Conservation (phyloP, 2,329 filamentous ascomycete species). For the Alternaria sp. region DNA sequence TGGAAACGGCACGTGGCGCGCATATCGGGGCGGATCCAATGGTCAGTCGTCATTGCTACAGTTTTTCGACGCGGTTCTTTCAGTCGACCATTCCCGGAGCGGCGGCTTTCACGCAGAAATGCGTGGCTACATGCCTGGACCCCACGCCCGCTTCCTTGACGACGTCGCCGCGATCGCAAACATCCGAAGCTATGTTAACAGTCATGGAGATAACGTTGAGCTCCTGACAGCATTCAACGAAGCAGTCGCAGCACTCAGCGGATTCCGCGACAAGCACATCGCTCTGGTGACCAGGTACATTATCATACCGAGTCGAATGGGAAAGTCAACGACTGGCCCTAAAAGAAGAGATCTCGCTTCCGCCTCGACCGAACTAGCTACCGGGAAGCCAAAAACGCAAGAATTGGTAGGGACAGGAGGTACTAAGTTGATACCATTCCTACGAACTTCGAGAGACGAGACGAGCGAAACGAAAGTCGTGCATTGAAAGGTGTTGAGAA, state of each 20-base stretch:
- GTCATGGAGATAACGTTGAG: slow-evolving; percentile 34
- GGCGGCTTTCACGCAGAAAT: slow-evolving; percentile 55
- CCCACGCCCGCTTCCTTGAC: slow-evolving; percentile 61
- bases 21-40: slow-evolving; percentile 64
- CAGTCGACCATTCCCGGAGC: slow-evolving; percentile 58
- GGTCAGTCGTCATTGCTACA: slow-evolving; percentile 65
- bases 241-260: slow-evolving; percentile 56
- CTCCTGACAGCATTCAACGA: slow-evolving; percentile 58
- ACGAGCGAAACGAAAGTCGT: slow-evolving; percentile 54
- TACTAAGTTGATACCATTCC: slow-evolving; percentile 62
- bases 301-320: slow-evolving; percentile 53
- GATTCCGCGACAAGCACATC: slow-evolving; percentile 62
- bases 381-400: slow-evolving; percentile 42
- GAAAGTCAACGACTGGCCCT: slow-evolving; percentile 30
- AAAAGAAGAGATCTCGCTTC: slow-evolving; percentile 56
- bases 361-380: slow-evolving; percentile 53
- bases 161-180: slow-evolving; percentile 57
- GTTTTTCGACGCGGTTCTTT: slow-evolving; percentile 63
- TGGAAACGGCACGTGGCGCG: slow-evolving; percentile 59
- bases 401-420: slow-evolving; percentile 62
- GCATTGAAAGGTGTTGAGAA: not conserved
- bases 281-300: slow-evolving; percentile 64
- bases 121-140: slow-evolving; percentile 64
- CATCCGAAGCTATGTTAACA: slow-evolving; percentile 56
- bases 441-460: slow-evolving; percentile 62